Evolutionary conservation across 305 asterid species (phyloP).

Genomic region (Solanum hybrid): DNA sequence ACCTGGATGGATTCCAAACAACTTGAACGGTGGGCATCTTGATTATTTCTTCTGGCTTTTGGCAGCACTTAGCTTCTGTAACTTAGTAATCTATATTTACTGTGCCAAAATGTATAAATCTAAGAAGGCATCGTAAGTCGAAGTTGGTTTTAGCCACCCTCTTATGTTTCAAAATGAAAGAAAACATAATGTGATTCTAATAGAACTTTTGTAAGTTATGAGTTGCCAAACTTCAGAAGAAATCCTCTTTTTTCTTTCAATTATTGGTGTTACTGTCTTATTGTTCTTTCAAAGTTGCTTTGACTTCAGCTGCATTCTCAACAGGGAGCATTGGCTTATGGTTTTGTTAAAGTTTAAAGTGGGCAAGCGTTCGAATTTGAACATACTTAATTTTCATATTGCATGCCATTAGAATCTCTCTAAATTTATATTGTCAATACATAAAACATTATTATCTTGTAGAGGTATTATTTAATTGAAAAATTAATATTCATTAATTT

Average conservation of each 20-base stretch:
- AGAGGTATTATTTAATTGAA: too few relatives aligned
- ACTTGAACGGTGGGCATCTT: slow-evolving; percentile 75
- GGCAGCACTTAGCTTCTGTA: slow-evolving; percentile 64
- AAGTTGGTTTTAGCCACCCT: background rate
- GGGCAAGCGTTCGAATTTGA: background rate
- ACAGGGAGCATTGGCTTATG: background rate
- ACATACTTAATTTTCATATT: background rate
- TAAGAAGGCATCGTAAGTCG: slow-evolving; percentile 44
- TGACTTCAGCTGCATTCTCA: background rate
- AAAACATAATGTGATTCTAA: background rate
- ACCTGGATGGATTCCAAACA: slow-evolving; percentile 87
- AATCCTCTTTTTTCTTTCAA: background rate
- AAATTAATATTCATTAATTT: too few relatives aligned
- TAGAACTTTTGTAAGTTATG: background rate
- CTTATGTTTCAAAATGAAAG: background rate
- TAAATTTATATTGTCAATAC: background rate
- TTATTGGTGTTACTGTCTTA: background rate
- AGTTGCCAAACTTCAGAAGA: background rate
- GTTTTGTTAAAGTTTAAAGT: background rate
- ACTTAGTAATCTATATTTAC: slow-evolving; percentile 56
- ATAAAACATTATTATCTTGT: too few relatives aligned
- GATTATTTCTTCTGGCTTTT: slow-evolving; percentile 84
- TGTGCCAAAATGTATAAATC: slow-evolving; percentile 71
- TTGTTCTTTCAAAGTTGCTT: background rate
- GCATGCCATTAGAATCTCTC: background rate